Percentiles rank a stretch among this genome's conserved stretches.
Evolutionary conservation across 2,329 filamentous ascomycete species (phyloP).

Genomic region (Tolypocladium guangdongense): DNA sequence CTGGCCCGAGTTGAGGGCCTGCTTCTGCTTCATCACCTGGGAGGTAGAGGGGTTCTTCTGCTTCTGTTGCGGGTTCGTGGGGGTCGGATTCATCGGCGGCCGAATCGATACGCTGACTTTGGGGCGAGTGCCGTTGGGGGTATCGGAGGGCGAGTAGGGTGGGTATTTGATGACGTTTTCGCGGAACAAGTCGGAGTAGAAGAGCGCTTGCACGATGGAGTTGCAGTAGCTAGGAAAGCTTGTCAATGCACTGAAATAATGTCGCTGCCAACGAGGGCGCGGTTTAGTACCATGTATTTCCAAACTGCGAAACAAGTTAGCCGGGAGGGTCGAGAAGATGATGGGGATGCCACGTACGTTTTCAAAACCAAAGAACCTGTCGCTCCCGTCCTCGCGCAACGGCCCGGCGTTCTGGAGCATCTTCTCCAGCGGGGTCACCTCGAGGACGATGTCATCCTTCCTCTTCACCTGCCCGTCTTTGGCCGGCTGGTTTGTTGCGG

Average conservation of each 20-base stretch:
- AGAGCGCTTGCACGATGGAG: constrained; percentile 93
- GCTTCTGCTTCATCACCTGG: constrained; percentile 46
- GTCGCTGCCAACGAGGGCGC: neutral
- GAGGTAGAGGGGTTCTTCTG: constrained; percentile 42
- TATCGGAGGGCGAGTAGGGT: constrained; percentile 56
- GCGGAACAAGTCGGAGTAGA: constrained; percentile 89
- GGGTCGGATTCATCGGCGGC: constrained; percentile 40
- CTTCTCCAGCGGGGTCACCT: constrained; percentile 54
- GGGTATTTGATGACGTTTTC: constrained; percentile 92
- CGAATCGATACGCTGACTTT: constrained; percentile 52
- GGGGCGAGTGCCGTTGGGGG: constrained; percentile 46
- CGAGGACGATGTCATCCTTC: constrained; percentile 46
- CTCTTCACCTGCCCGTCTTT: constrained; percentile 41
- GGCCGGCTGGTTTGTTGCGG: constrained; percentile 26
- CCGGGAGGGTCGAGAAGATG: neutral
- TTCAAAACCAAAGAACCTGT: constrained; percentile 97
- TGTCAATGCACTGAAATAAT: constrained; percentile 11
- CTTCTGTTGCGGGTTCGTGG: constrained; percentile 27
- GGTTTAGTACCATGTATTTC: constrained; percentile 80
- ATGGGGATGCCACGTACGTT: constrained; percentile 56
- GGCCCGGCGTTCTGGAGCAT: constrained; percentile 75
- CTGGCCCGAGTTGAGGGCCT: constrained; percentile 42
- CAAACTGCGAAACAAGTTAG: constrained; percentile 55
- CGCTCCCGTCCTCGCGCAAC: constrained; percentile 75
- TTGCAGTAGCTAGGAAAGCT: constrained; percentile 72